These are phyloP conservation scores for Parietichytrium sp. DNA, from an alignment of 108 stramenopile species.

Conservation along the genomic window DNA sequence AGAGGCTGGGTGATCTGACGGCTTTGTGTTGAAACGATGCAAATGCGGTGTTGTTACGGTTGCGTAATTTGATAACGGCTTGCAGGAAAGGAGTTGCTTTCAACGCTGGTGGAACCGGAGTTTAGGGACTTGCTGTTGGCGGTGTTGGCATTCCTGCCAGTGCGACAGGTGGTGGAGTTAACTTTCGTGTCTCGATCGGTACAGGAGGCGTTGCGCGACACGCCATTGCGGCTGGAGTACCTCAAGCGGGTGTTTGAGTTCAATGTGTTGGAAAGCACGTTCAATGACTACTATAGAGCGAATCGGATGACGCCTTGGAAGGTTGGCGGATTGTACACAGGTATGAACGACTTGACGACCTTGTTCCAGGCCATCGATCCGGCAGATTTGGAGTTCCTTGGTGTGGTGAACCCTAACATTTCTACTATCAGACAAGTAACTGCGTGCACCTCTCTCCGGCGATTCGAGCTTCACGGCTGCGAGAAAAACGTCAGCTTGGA, in stretches of 20 bases:
- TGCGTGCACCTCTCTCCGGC: not conserved
- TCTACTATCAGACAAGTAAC: not conserved
- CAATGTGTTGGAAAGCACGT: not conserved
- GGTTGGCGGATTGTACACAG: constrained; percentile 6
- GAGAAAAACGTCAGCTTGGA: not conserved
- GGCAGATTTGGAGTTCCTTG: constrained; percentile 1
- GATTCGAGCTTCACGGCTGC: constrained; percentile 27
- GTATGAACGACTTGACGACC: not conserved
- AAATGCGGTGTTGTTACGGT: too few species aligned
- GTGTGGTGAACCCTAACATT: not conserved
- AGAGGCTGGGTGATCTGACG: too few species aligned
- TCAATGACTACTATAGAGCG: not conserved
- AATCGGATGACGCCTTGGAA: not conserved
- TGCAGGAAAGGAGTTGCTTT: too few species aligned
- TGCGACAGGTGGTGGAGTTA: not conserved
- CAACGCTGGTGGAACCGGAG: too few species aligned
- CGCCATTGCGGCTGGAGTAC: constrained; percentile 8
- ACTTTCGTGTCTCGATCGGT: not conserved
- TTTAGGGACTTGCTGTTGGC: too few species aligned
- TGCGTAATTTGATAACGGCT: too few species aligned
- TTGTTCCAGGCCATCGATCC: constrained; percentile 1
- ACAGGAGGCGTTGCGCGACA: not conserved
- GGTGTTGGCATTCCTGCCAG: not conserved
- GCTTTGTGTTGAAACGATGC: too few species aligned
- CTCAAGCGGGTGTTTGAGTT: not conserved